Evolutionary conservation across 2,329 filamentous ascomycete species (phyloP), one percentile per base, ranked within the genome.

Genomic region (Hypoxylon sp.): DNA sequence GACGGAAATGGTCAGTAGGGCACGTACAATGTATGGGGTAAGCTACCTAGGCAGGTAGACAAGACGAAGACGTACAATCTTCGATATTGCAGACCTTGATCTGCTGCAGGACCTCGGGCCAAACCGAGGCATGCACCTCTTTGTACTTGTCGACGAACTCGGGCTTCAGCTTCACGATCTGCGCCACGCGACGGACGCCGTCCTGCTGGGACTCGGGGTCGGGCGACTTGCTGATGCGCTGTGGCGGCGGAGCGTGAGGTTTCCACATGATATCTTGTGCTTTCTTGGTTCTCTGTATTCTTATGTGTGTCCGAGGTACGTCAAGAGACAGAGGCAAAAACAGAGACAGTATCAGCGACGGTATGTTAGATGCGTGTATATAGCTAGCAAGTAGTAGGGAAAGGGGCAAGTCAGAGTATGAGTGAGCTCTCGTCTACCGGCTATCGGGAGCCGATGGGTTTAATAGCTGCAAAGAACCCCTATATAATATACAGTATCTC

Each of bases 41-140:
- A 11, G 26, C 26, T 20, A 38, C 7, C 10, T 40, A 10, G 37
- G 6, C 17, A 10, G 17, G 4, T 7, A 38, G 3, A 11, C 26
- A 38, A 24, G 18, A n/a, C 15, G 13, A n/a, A 8, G 43, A 74
- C 80, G 60, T 75, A 88, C 86, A 94, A 70, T 94, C 90, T 59
- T 80, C 77, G 56, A 94, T 90, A 64, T 89, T 89, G 72, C 87
- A 90, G 35, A 87, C 84, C 70, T 87, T 86, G 69, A 94, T 92
- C 75, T 92, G 88, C 72, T 85, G 81, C 27, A 91, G 75, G 1
- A 95, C 89, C 66, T 90, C 88, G 4, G 89, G 89, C 90, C 90
- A 94, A 0, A 92, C 88, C 3, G 81, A 81, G 5, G 85, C 86
- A 70, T 93, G 90, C 61, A 85, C 87, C 67, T 87, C 81, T 72